A percentile compares a stretch with the other conserved stretches of the same genome.
Evolutionary conservation across 805 yeast species (phyloP).

Genomic region (Yarrowia divulgata): DNA sequence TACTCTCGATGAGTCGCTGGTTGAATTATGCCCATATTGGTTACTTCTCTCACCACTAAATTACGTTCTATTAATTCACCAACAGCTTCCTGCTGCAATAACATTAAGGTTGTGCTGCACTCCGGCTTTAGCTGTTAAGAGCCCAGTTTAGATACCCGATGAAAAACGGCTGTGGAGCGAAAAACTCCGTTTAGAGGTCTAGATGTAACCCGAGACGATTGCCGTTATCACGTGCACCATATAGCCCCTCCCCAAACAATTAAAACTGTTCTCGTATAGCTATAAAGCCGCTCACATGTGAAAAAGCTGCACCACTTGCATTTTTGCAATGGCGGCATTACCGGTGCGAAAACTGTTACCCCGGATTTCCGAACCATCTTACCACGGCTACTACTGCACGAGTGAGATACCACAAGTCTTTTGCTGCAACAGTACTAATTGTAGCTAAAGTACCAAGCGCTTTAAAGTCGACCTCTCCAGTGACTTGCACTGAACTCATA

Average conservation of each 20-base stretch:
- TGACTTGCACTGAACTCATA: no score
- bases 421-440: no score
- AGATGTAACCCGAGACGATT: neutral
- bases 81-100: no score
- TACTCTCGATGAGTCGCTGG: no score
- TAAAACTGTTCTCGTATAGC: neutral
- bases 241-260: no score
- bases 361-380: neutral
- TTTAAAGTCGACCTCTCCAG: neutral
- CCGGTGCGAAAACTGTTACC: neutral
- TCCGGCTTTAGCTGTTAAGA: slow-evolving; percentile 29
- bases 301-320: slow-evolving; percentile 14
- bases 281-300: neutral
- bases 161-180: neutral
- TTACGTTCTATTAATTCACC: no score
- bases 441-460: no score
- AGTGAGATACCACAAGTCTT: no score
- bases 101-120: slow-evolving; percentile 2
- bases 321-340: neutral
- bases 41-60: no score
- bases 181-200: neutral
- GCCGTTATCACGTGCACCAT: neutral
- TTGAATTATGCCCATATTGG: no score
- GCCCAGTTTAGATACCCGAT: neutral
- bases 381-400: no score